Conservation (phyloP, 805 yeast species). For the Kurtzmaniella cleridarum region DNA sequence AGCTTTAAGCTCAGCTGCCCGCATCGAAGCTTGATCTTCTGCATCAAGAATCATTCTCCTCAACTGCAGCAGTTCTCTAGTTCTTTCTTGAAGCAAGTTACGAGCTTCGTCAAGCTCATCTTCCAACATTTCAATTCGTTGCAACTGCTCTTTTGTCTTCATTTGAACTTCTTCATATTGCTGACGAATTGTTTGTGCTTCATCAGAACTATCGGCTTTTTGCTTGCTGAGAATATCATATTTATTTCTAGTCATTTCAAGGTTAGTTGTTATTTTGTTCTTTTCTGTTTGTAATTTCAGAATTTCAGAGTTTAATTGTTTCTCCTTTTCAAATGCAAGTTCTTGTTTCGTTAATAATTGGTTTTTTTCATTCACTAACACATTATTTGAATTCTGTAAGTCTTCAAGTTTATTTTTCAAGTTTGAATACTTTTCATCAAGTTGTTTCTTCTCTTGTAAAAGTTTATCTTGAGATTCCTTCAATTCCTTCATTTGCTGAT, state of each 20-base stretch:
- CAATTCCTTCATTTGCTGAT: slow-evolving; percentile 33
- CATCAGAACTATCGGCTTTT: slow-evolving; percentile 33
- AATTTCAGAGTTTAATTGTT: slow-evolving; percentile 28
- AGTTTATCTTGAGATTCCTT: slow-evolving; percentile 30
- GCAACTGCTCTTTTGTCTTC: slow-evolving; percentile 60
- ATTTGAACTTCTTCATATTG: slow-evolving; percentile 69
- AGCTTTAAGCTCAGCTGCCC: slow-evolving; percentile 50
- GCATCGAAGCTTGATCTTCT: slow-evolving; percentile 51
- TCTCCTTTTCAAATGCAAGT: slow-evolving; percentile 21
- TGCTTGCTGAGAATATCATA: slow-evolving; percentile 29
- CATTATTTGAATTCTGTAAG: slow-evolving; percentile 28
- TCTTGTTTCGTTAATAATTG: slow-evolving; percentile 40
- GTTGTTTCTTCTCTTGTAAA: slow-evolving; percentile 30
- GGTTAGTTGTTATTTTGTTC: slow-evolving; percentile 32
- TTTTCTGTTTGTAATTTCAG: slow-evolving; percentile 39
- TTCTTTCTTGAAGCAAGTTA: slow-evolving; percentile 69
- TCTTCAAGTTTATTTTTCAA: slow-evolving; percentile 39
- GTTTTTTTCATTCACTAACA: slow-evolving; percentile 34
- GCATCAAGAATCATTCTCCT: slow-evolving; percentile 63
- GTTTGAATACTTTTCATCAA: slow-evolving; percentile 31
- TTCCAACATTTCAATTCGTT: slow-evolving; percentile 59
- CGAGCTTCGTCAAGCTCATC: slow-evolving; percentile 80
- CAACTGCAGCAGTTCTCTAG: slow-evolving; percentile 70
- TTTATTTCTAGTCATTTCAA: slow-evolving; percentile 36
- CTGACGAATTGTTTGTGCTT: slow-evolving; percentile 43